These are phyloP conservation scores for Nitzschia sp. DNA, from an alignment of 108 stramenopile genomes.

Conservation along the genomic window DNA sequence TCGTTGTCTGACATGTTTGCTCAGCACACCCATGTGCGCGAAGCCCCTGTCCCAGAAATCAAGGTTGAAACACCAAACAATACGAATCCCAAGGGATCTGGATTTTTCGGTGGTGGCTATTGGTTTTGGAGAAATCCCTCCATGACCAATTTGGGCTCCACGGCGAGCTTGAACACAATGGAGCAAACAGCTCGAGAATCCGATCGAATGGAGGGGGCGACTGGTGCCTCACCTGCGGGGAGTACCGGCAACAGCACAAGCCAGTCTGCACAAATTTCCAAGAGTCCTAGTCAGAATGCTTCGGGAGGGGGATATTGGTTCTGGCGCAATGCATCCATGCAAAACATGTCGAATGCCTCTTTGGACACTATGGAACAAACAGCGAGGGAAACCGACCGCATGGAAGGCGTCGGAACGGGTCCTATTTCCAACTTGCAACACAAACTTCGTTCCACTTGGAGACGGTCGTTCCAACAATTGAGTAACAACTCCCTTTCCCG, in stretches of 20 bases:
- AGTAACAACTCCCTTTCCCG: constrained; percentile 3
- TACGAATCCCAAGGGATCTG: too few relatives aligned
- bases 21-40: background rate
- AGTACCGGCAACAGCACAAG: too few relatives aligned
- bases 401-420: background rate
- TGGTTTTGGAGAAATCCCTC: constrained; percentile 18
- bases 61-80: background rate
- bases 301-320: constrained; percentile 8
- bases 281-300: too few relatives aligned
- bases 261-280: too few relatives aligned
- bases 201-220: background rate
- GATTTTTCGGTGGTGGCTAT: background rate
- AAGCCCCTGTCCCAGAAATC: too few relatives aligned
- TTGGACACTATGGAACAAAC: background rate
- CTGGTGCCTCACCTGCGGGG: background rate
- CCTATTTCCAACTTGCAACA: constrained; percentile 27
- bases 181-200: constrained; percentile 6
- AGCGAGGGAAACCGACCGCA: constrained; percentile 2
- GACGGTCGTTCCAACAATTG: constrained; percentile 7
- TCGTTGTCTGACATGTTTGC: background rate
- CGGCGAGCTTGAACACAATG: constrained; percentile 8
- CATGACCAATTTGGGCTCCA: constrained; percentile 3
- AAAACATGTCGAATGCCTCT: background rate
- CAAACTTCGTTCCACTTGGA: constrained; percentile 13
- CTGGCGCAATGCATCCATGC: constrained; percentile 15